These are phyloP conservation scores for Solanum commersonii DNA, from an alignment of 257 asterid genomes.

Conservation along the genomic window DNA sequence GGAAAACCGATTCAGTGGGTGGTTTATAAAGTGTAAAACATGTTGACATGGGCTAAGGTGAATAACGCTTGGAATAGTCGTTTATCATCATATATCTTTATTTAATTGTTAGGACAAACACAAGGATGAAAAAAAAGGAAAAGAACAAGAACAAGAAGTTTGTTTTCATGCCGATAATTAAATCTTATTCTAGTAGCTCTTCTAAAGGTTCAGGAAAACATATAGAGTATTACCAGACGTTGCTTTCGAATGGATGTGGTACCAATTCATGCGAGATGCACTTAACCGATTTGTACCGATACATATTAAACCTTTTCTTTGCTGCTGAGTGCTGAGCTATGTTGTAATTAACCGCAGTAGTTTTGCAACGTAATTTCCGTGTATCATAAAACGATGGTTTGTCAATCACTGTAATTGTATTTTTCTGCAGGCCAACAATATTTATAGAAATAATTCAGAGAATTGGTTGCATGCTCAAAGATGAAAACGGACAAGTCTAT, in stretches of 20 bases:
- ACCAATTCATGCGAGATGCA: not conserved
- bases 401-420: not conserved
- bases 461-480: constrained; percentile 81
- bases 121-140: too few relatives aligned
- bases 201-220: not conserved
- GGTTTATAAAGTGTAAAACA: not conserved
- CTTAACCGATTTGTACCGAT: not conserved
- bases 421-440: constrained; percentile 65
- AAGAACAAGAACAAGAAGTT: too few relatives aligned
- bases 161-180: too few relatives aligned
- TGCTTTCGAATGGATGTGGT: not conserved
- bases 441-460: constrained; percentile 92
- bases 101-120: too few relatives aligned
- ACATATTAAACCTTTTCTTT: not conserved
- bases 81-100: too few relatives aligned
- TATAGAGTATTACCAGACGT: not conserved
- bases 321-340: not conserved
- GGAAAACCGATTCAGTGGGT: not conserved
- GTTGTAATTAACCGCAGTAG: not conserved
- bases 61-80: too few relatives aligned
- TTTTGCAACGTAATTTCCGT: not conserved
- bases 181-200: too few relatives aligned
- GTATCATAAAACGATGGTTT: not conserved
- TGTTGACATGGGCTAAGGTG: not conserved
- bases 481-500: constrained; percentile 50